phyloP scores from a whole-genome alignment of 352 stramenopile genomes.

The Pythium graminicola region DNA sequence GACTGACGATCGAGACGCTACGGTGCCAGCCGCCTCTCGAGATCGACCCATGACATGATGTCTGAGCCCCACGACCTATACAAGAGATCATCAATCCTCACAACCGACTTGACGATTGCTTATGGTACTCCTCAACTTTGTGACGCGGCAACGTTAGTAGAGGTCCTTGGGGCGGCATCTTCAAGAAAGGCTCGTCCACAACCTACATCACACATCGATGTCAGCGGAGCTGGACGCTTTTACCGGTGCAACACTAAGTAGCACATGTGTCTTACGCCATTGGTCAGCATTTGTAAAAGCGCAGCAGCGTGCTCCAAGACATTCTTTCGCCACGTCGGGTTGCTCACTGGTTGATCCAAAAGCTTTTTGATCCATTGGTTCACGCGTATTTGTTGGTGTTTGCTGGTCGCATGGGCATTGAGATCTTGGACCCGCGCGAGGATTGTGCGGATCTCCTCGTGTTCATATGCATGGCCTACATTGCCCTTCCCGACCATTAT shows the following conservation, averaged over 20 bases:
- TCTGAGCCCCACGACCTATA: too few species aligned
- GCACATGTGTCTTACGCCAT: slow-evolving; percentile 32
- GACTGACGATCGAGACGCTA: too few species aligned
- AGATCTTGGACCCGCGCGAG: slow-evolving; percentile 41
- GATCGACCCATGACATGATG: too few species aligned
- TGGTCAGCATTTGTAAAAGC: slow-evolving; percentile 46
- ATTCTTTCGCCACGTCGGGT: slow-evolving; percentile 51
- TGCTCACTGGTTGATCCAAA: slow-evolving; percentile 43
- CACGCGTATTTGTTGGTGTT: slow-evolving; percentile 61
- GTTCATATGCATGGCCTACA: slow-evolving; percentile 13
- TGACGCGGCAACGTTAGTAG: slow-evolving; percentile 42
- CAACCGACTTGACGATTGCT: neutral
- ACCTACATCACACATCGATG: slow-evolving; percentile 20
- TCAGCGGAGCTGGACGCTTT: neutral
- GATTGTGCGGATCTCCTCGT: slow-evolving; percentile 28
- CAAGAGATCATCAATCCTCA: too few species aligned
- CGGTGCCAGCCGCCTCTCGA: neutral
- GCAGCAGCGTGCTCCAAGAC: slow-evolving; percentile 38
- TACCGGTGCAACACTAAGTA: neutral
- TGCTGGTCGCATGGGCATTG: slow-evolving; percentile 20
- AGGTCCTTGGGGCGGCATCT: slow-evolving; percentile 55
- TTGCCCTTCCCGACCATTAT: neutral
- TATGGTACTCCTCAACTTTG: slow-evolving; percentile 13
- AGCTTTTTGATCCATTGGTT: slow-evolving; percentile 54
- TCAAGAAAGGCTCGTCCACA: slow-evolving; percentile 50